Evolutionary conservation across 148 eudicot species (phyloP).

Genomic region (Hydrangea macrophylla): DNA sequence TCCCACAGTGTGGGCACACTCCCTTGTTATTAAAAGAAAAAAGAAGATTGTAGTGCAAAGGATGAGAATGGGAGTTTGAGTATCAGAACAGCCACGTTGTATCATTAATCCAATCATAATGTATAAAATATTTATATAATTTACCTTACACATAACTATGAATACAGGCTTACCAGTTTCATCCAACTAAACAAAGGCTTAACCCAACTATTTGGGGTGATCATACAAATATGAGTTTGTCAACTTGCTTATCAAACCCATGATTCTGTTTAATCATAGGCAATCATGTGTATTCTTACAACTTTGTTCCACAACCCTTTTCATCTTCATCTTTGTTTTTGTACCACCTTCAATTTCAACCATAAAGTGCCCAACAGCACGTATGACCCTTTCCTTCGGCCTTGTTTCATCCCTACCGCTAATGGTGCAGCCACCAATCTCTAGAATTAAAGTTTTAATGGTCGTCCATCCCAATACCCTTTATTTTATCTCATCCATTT

Average conservation of each 20-base stretch:
- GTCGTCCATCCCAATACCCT: too few species aligned
- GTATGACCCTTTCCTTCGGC: not conserved
- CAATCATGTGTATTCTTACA: not conserved
- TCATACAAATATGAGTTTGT: not conserved
- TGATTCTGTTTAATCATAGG: not conserved
- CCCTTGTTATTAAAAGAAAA: too few species aligned
- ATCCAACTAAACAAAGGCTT: not conserved
- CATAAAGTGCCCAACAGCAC: not conserved
- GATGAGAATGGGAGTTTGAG: too few species aligned
- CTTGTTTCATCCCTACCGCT: not conserved
- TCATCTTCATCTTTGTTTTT: not conserved
- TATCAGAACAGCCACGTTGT: too few species aligned
- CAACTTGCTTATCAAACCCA: not conserved
- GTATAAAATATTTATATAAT: too few species aligned
- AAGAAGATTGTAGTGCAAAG: too few species aligned
- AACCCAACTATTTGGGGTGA: not conserved
- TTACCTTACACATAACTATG: not conserved
- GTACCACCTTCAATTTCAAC: not conserved
- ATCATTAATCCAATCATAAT: not conserved
- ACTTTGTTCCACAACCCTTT: not conserved
- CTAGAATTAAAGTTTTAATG: too few species aligned
- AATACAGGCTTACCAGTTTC: not conserved
- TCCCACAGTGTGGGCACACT: too few species aligned
- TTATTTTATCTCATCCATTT: too few species aligned
- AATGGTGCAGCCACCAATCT: too few species aligned